Evolutionary conservation across 2,329 filamentous ascomycete genomes (phyloP).

Genomic region (Hymenoscyphus fructigenus): DNA sequence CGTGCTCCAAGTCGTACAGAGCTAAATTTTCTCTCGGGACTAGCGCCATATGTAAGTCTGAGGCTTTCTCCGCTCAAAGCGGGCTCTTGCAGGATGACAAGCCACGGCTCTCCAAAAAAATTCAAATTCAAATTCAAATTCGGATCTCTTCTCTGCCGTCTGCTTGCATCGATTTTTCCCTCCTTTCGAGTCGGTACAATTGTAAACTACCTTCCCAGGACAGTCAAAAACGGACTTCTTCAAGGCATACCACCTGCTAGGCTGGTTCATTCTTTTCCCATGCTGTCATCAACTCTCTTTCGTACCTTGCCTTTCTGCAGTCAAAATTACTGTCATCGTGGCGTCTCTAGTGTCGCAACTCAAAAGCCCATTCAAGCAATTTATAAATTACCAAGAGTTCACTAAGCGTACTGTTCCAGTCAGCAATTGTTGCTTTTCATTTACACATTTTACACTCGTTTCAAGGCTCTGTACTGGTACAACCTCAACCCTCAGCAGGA

Average conservation of each 20-base stretch:
- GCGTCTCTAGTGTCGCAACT: background rate
- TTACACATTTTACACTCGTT: background rate
- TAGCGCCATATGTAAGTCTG: conserved; percentile 3
- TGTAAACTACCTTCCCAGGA: background rate
- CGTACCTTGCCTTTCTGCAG: background rate
- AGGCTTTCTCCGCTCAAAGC: background rate
- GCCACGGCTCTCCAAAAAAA: background rate
- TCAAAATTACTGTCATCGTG: background rate
- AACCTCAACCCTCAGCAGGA: too few species aligned
- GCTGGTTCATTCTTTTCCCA: background rate
- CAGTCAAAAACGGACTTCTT: background rate
- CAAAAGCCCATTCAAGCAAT: background rate
- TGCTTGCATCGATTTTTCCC: background rate
- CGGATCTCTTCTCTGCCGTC: background rate
- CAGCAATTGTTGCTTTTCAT: background rate
- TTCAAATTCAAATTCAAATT: background rate
- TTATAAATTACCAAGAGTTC: background rate
- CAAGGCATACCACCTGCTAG: background rate
- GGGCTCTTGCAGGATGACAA: conserved; percentile 6
- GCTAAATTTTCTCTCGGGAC: background rate
- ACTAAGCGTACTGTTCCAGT: background rate
- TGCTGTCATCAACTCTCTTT: background rate
- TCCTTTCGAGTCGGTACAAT: background rate
- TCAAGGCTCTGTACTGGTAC: background rate
- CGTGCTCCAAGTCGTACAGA: background rate